These are phyloP conservation scores for Aureobasidium musti DNA, from an alignment of 2,329 filamentous ascomycete species.

Conservation along the genomic window DNA sequence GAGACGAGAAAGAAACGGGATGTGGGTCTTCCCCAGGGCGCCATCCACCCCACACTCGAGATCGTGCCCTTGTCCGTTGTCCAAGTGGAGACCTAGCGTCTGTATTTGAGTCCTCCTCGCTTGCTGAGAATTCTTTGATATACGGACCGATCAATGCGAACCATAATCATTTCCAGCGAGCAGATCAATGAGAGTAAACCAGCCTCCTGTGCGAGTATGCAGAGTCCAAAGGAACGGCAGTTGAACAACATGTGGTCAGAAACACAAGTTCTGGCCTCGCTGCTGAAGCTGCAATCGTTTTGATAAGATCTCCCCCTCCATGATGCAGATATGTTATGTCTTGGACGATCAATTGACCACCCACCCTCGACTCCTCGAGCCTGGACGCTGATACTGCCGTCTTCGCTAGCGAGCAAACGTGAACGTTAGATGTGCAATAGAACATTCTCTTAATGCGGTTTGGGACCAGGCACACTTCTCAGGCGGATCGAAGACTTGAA, in stretches of 20 bases:
- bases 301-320: background rate
- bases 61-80: background rate
- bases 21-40: constrained; percentile 7
- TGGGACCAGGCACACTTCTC: background rate
- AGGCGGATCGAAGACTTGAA: background rate
- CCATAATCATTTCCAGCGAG: background rate
- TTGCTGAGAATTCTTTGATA: background rate
- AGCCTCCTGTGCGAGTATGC: too few species aligned
- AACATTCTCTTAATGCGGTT: background rate
- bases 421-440: background rate
- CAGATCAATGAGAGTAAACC: background rate
- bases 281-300: background rate
- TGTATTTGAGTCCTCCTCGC: background rate
- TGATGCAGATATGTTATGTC: background rate
- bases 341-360: constrained; percentile 8
- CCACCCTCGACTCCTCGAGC: background rate
- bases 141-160: constrained; percentile 9
- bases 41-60: constrained; percentile 9
- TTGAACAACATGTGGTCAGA: too few species aligned
- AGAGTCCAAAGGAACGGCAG: too few species aligned
- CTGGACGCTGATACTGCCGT: background rate
- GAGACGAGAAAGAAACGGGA: constrained; percentile 6
- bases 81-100: background rate
- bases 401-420: background rate
- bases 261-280: too few species aligned